A percentile compares a stretch with the other conserved stretches of the same genome.
Conservation (phyloP, 2,329 filamentous ascomycete species). For the Huntiella decipiens region DNA sequence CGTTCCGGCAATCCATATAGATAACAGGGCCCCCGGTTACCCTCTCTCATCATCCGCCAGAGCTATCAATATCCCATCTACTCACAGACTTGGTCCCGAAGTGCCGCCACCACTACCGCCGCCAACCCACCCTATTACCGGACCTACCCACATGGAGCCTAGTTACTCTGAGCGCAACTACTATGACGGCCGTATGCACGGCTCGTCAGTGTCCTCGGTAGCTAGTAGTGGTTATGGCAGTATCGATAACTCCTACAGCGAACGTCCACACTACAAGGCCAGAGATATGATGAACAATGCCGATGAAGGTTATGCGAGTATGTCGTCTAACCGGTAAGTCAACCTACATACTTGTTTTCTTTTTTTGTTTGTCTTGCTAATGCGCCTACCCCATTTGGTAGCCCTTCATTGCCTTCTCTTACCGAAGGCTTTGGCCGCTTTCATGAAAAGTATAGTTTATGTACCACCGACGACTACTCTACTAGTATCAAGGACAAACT, state of each 20-base stretch:
- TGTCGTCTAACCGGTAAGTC: conserved; percentile 17
- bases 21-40: conserved; percentile 6
- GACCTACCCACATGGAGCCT: conserved; percentile 5
- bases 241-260: conserved; percentile 19
- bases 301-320: conserved; percentile 27
- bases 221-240: conserved; percentile 23
- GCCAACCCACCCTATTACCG: conserved; percentile 10
- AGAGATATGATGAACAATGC: conserved; percentile 14
- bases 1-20: conserved; percentile 11
- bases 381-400: conserved; percentile 14
- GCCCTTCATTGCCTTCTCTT: conserved; percentile 22
- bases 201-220: conserved; percentile 10
- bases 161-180: conserved; percentile 4
- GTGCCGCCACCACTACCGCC: conserved; percentile 12
- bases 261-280: conserved; percentile 11
- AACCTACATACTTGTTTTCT: conserved; percentile 12
- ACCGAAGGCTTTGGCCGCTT: conserved; percentile 28
- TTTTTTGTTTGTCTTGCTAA: conserved; percentile 12
- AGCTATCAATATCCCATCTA: conserved; percentile 12
- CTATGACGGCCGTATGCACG: conserved; percentile 4
- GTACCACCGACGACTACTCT: conserved; percentile 28
- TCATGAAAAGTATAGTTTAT: conserved; percentile 29
- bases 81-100: conserved; percentile 1
- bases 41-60: conserved; percentile 2
- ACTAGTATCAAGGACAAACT: conserved; percentile 35